A percentile compares a stretch with the other conserved stretches of the same genome.
Conservation (phyloP, 768 basidiomycete species). For the Saitozyma podzolica region DNA sequence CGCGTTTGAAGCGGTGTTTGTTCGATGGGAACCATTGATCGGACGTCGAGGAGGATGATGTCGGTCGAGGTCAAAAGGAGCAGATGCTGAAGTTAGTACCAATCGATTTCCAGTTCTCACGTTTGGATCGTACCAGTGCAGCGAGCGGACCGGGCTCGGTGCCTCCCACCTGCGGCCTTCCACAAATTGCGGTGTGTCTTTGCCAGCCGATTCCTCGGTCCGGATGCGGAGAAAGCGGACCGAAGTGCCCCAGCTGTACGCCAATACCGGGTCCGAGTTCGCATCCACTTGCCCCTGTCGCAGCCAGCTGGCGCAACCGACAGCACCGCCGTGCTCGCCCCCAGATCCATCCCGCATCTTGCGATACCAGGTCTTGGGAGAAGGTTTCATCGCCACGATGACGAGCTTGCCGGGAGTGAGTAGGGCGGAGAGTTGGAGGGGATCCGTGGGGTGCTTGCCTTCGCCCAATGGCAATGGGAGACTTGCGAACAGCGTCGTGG, state of each 20-base stretch:
- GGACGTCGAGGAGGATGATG: constrained; percentile 71
- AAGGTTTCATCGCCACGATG: constrained; percentile 86
- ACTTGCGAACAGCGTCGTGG: constrained; percentile 71
- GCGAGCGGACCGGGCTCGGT: constrained; percentile 64
- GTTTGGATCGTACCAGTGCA: constrained; percentile 85
- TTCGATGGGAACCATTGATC: constrained; percentile 57
- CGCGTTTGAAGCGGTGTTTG: constrained; percentile 29
- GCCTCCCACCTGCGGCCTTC: constrained; percentile 64
- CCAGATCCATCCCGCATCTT: constrained; percentile 31
- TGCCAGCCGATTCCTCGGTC: constrained; percentile 7
- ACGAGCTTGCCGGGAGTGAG: constrained; percentile 89
- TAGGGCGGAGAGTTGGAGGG: constrained; percentile 76
- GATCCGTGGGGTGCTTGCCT: constrained; percentile 70
- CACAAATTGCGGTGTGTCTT: constrained; percentile 56
- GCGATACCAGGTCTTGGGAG: constrained; percentile 80
- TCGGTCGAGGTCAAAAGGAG: constrained; percentile 61
- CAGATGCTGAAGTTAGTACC: constrained; percentile 62
- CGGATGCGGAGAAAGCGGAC: constrained; percentile 68
- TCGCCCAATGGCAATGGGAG: constrained; percentile 78
- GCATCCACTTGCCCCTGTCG: constrained; percentile 14
- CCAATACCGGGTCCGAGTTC: constrained; percentile 63
- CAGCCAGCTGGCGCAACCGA: constrained; percentile 45
- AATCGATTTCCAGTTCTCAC: constrained; percentile 60
- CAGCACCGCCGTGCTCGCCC: neutral
- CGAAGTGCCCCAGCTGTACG: constrained; percentile 77